Evolutionary conservation across 371 early-diverging fungal genomes (phyloP).

Genomic region (Apophysomyces sp.): DNA sequence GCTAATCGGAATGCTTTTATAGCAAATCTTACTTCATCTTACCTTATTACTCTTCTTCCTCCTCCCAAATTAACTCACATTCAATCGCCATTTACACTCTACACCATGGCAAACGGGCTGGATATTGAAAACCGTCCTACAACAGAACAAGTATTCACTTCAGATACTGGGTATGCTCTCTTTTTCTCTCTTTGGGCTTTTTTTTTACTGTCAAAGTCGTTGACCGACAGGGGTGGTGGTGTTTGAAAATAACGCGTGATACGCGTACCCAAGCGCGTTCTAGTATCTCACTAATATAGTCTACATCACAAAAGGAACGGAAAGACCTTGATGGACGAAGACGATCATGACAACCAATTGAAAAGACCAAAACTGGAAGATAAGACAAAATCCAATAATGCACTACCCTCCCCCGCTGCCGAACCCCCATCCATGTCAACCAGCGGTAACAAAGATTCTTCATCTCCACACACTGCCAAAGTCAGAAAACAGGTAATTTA

Average conservation of each 20-base stretch:
- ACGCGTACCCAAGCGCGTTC: neutral
- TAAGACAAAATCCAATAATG: neutral
- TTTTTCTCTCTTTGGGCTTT: no score
- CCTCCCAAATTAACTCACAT: neutral
- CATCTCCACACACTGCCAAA: neutral
- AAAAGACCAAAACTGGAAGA: neutral
- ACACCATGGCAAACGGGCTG: conserved; percentile 3
- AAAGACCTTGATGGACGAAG: neutral
- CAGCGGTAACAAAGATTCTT: neutral
- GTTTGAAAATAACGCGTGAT: neutral
- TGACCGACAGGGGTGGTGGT: neutral
- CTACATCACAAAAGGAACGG: neutral
- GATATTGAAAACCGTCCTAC: conserved; percentile 8
- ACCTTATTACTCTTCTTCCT: neutral
- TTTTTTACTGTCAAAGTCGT: neutral
- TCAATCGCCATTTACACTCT: neutral
- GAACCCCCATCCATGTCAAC: neutral
- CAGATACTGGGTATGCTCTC: conserved; percentile 1
- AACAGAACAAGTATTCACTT: conserved; percentile 1
- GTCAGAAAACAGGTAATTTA: neutral
- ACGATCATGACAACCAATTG: neutral
- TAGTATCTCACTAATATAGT: neutral
- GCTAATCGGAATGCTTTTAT: no score
- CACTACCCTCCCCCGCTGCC: neutral
- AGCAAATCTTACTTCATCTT: no score